Percentiles rank a stretch among this genome's conserved stretches.
These are phyloP conservation scores for Aspergillus costaricaensis DNA, from an alignment of 2,329 filamentous ascomycete species.

Conservation along the genomic window DNA sequence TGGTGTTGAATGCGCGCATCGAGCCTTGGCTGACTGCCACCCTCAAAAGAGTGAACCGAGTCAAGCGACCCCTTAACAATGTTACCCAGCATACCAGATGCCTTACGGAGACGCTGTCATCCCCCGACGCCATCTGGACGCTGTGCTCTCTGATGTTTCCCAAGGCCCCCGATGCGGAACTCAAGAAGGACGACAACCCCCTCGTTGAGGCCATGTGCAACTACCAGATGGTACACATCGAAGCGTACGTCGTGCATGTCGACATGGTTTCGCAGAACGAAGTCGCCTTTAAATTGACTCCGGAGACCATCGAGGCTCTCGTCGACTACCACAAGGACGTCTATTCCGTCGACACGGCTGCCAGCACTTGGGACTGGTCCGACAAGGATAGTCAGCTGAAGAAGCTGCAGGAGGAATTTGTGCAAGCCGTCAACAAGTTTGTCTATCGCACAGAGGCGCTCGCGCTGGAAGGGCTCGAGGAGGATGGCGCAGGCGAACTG, in stretches of 20 bases:
- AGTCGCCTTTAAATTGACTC: constrained; percentile 95
- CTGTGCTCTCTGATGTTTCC: constrained; percentile 89
- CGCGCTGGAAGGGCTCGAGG: constrained; percentile 91
- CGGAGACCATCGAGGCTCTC: constrained; percentile 88
- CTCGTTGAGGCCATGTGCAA: constrained; percentile 86
- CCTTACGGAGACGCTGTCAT: constrained; percentile 90
- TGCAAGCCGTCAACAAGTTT: constrained; percentile 96
- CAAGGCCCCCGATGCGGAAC: constrained; percentile 82
- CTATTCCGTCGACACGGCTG: constrained; percentile 85
- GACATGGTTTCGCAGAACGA: constrained; percentile 98
- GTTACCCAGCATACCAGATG: constrained; percentile 94
- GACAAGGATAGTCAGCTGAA: constrained; percentile 96
- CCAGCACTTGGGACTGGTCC: constrained; percentile 89
- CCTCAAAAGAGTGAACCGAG: constrained; percentile 91
- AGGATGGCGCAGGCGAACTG: constrained; percentile 92
- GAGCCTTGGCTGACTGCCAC: constrained; percentile 97
- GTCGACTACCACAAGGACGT: constrained; percentile 96
- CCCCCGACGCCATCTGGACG: constrained; percentile 88
- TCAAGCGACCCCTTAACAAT: constrained; percentile 97
- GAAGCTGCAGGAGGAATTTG: constrained; percentile 95
- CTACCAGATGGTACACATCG: constrained; percentile 88
- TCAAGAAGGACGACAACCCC: constrained; percentile 78
- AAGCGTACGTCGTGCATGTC: constrained; percentile 97
- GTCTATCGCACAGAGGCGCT: constrained; percentile 88
- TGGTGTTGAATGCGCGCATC: constrained; percentile 87